phyloP scores from a whole-genome alignment of 2,329 filamentous ascomycete genomes.

The Scytalidium lignicola region DNA sequence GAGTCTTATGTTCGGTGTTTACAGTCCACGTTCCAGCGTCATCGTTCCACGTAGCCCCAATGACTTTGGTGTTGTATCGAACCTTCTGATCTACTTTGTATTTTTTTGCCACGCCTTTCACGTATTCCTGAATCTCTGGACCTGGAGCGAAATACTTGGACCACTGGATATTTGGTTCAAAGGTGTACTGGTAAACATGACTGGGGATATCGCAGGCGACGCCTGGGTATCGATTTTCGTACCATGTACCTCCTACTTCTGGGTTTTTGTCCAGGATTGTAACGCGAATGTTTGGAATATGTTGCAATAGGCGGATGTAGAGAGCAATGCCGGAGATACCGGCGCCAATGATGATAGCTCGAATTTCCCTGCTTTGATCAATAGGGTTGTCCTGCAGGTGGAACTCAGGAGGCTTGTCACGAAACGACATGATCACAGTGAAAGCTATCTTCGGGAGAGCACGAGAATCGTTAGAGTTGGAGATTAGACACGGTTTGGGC shows the following conservation, averaged over 20 bases:
- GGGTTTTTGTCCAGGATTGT: constrained; percentile 47
- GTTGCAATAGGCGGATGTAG: constrained; percentile 17
- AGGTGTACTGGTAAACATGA: constrained; percentile 52
- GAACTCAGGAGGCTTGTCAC: too few species aligned
- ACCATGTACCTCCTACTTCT: constrained; percentile 47
- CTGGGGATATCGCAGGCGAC: constrained; percentile 44
- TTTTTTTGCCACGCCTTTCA: constrained; percentile 44
- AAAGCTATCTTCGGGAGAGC: too few species aligned
- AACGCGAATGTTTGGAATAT: constrained; percentile 26
- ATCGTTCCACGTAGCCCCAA: constrained; percentile 49
- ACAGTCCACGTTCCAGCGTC: constrained; percentile 42
- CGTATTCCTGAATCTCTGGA: constrained; percentile 50
- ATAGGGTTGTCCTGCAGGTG: too few species aligned
- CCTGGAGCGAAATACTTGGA: constrained; percentile 48
- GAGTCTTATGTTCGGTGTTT: constrained; percentile 26
- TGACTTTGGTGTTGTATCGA: constrained; percentile 48
- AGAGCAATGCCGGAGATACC: constrained; percentile 28
- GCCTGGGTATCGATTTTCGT: constrained; percentile 50
- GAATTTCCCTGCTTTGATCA: too few species aligned
- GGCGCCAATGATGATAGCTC: too few species aligned
- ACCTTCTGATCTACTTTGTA: constrained; percentile 49
- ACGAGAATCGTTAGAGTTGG: too few species aligned
- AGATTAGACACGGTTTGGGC: too few species aligned
- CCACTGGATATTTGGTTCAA: constrained; percentile 53
- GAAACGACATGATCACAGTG: too few species aligned